Conservation (phyloP, 345 rosid genomes). For the Bruguiera gymnorhiza region DNA sequence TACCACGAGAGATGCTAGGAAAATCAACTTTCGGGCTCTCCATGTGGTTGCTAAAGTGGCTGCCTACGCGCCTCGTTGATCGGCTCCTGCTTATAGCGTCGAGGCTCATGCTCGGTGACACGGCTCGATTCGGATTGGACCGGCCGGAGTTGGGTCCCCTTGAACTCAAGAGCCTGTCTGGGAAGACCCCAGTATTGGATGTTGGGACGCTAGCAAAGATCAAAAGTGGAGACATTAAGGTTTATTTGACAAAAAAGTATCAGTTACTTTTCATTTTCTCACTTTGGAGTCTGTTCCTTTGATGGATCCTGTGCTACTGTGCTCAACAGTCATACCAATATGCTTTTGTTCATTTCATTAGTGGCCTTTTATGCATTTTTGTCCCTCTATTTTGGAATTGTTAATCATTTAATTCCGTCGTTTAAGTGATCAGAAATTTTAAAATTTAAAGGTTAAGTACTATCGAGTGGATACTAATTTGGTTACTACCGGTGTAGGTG, state of each 20-base stretch:
- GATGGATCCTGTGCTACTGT: too few species aligned
- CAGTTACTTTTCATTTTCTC: not conserved
- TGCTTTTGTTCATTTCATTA: too few species aligned
- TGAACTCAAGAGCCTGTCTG: constrained; percentile 55
- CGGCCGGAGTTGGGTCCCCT: constrained; percentile 82
- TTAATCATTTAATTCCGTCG: not conserved
- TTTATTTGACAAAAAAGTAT: constrained; percentile 3
- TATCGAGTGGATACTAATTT: not conserved
- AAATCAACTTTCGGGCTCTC: constrained; percentile 74
- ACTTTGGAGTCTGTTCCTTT: not conserved
- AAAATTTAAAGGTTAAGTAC: too few species aligned
- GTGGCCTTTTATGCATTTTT: too few species aligned
- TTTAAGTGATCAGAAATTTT: not conserved
- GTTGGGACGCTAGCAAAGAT: constrained; percentile 79
- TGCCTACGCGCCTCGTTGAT: constrained; percentile 65
- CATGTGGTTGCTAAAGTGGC: constrained; percentile 78
- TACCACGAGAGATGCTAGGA: constrained; percentile 92
- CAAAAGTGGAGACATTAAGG: constrained; percentile 78
- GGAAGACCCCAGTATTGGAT: constrained; percentile 90
- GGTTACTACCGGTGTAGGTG: constrained; percentile 36
- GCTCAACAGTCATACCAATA: too few species aligned
- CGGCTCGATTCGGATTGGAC: constrained; percentile 54
- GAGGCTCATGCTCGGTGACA: constrained; percentile 60
- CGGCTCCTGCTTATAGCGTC: constrained; percentile 55
- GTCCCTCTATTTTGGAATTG: too few species aligned